Evolutionary conservation across 441 rosid species (phyloP).

Genomic region (Francoa sonchifolia): DNA sequence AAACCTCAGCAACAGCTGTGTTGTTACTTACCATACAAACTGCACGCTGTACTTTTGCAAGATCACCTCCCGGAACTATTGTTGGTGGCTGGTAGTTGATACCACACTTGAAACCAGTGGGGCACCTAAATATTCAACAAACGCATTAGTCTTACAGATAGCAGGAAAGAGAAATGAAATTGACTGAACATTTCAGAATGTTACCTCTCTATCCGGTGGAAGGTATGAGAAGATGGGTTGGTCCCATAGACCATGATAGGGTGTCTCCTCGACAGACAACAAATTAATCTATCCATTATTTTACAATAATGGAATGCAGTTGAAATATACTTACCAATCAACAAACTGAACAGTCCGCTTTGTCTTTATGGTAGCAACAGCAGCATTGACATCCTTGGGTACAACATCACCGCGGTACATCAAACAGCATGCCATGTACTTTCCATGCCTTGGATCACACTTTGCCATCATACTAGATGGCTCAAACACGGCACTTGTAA

Average conservation of each 20-base stretch:
- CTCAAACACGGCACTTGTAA: conserved; percentile 63
- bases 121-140: conserved; percentile 40
- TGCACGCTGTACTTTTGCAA: conserved; percentile 72
- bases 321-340: conserved; percentile 48
- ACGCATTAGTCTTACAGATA: background rate
- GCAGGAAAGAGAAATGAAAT: background rate
- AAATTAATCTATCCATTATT: background rate
- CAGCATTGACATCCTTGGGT: conserved; percentile 75
- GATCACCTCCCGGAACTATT: conserved; percentile 76
- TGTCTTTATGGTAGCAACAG: conserved; percentile 63
- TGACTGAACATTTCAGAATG: background rate
- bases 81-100: conserved; percentile 85
- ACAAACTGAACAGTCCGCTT: conserved; percentile 71
- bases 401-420: conserved; percentile 80
- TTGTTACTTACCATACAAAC: conserved; percentile 89
- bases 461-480: conserved; percentile 81
- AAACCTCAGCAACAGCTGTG: conserved; percentile 80
- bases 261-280: background rate
- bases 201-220: background rate
- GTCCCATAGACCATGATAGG: background rate
- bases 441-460: conserved; percentile 79
- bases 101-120: conserved; percentile 84
- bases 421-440: conserved; percentile 75
- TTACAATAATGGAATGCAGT: background rate
- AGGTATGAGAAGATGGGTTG: background rate